phyloP scores from a whole-genome alignment of 805 yeast genomes.

The Cyberlindnera sargentensis region DNA sequence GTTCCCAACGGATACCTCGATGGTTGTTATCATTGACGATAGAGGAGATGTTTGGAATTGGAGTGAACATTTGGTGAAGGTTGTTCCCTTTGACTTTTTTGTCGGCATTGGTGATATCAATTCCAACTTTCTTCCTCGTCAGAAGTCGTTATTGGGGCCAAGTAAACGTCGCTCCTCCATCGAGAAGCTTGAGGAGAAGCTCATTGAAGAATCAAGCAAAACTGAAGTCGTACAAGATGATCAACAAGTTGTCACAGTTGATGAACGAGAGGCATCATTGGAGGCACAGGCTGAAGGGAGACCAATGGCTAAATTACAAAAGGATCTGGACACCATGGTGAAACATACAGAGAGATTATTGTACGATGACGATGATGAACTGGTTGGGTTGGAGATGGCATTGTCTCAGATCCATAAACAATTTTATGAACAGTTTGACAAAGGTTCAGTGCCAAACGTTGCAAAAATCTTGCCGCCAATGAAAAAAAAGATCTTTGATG shows the following conservation, averaged over 20 bases:
- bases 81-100: slow-evolving; percentile 91
- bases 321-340: slow-evolving; percentile 44
- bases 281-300: slow-evolving; percentile 79
- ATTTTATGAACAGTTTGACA: slow-evolving; percentile 49
- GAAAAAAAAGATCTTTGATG: slow-evolving; percentile 61
- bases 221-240: slow-evolving; percentile 24
- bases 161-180: slow-evolving; percentile 52
- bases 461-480: slow-evolving; percentile 66
- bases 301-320: slow-evolving; percentile 78
- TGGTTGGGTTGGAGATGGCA: slow-evolving; percentile 54
- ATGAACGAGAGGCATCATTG: slow-evolving; percentile 57
- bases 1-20: slow-evolving; percentile 92
- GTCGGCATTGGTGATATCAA: slow-evolving; percentile 98
- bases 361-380: slow-evolving; percentile 77
- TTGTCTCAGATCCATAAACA: slow-evolving; percentile 56
- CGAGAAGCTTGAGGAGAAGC: slow-evolving; percentile 45
- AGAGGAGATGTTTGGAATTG: slow-evolving; percentile 99
- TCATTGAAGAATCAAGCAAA: slow-evolving; percentile 25
- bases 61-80: slow-evolving; percentile 87
- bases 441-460: slow-evolving; percentile 48
- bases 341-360: slow-evolving; percentile 35
- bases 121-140: slow-evolving; percentile 83
- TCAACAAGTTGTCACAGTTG: slow-evolving; percentile 26
- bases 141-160: slow-evolving; percentile 53
- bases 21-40: slow-evolving; percentile 96